phyloP scores from a whole-genome alignment of 345 rosid species.

The Eucalyptus erythrocorys region DNA sequence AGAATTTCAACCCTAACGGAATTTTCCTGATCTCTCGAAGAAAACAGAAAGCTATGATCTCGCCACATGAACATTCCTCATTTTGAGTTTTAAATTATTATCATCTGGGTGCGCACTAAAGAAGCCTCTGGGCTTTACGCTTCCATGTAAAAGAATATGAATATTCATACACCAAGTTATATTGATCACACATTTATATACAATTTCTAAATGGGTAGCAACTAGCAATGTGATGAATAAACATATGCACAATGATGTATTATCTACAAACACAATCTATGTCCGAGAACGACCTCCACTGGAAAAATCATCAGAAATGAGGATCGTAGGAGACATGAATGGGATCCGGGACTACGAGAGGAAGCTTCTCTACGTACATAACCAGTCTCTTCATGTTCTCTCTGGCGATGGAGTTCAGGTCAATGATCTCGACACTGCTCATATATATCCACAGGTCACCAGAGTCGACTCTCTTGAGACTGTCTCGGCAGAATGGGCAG shows the following conservation, averaged over 20 bases:
- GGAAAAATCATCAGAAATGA: slow-evolving; percentile 7
- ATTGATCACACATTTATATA: neutral
- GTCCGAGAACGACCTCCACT: neutral
- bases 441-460: slow-evolving; percentile 79
- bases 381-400: slow-evolving; percentile 65
- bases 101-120: neutral
- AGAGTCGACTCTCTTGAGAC: slow-evolving; percentile 63
- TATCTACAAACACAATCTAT: slow-evolving; percentile 3
- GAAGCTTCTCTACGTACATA: slow-evolving; percentile 50
- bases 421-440: slow-evolving; percentile 29
- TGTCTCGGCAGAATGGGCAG: slow-evolving; percentile 87
- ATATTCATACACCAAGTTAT: neutral
- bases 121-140: neutral
- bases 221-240: neutral
- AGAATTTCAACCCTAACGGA: neutral
- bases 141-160: neutral
- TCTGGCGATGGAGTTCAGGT: slow-evolving; percentile 32
- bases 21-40: neutral
- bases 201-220: neutral
- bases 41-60: neutral
- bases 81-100: neutral
- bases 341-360: slow-evolving; percentile 39
- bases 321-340: slow-evolving; percentile 32
- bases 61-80: neutral
- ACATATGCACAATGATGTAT: neutral